These are phyloP conservation scores for Seiridium unicorne DNA, from an alignment of 2,329 filamentous ascomycete species.

Conservation along the genomic window DNA sequence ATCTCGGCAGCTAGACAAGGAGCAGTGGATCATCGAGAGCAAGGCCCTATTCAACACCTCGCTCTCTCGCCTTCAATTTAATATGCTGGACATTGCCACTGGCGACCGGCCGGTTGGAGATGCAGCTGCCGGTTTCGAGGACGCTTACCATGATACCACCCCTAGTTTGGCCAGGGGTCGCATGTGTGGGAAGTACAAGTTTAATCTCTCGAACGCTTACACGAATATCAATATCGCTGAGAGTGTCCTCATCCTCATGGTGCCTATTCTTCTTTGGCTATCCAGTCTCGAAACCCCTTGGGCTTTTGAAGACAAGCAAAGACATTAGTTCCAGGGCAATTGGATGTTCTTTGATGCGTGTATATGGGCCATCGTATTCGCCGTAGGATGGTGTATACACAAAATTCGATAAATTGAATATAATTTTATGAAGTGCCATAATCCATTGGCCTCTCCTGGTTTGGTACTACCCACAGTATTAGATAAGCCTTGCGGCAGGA, in stretches of 20 bases:
- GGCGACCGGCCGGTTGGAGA: background rate
- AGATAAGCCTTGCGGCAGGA: too few relatives aligned
- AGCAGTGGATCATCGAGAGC: constrained; percentile 7
- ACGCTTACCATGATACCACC: background rate
- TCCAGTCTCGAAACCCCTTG: background rate
- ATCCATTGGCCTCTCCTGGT: too few relatives aligned
- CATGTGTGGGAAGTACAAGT: background rate
- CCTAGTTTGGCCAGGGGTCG: background rate
- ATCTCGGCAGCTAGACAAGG: background rate
- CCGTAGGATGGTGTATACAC: too few relatives aligned
- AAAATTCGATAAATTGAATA: too few relatives aligned
- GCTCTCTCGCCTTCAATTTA: constrained; percentile 1
- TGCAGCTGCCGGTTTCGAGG: background rate
- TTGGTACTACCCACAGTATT: too few relatives aligned
- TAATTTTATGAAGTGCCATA: too few relatives aligned
- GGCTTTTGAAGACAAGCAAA: background rate
- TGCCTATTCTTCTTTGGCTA: background rate
- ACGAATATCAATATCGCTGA: background rate
- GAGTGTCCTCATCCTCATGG: background rate
- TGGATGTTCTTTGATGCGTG: background rate
- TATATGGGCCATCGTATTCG: background rate
- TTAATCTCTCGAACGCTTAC: background rate
- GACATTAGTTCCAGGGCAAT: background rate
- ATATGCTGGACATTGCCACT: background rate
- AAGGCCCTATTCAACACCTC: constrained; percentile 3